phyloP scores from a whole-genome alignment of 768 basidiomycete genomes.

The Pisolithus orientalis region DNA sequence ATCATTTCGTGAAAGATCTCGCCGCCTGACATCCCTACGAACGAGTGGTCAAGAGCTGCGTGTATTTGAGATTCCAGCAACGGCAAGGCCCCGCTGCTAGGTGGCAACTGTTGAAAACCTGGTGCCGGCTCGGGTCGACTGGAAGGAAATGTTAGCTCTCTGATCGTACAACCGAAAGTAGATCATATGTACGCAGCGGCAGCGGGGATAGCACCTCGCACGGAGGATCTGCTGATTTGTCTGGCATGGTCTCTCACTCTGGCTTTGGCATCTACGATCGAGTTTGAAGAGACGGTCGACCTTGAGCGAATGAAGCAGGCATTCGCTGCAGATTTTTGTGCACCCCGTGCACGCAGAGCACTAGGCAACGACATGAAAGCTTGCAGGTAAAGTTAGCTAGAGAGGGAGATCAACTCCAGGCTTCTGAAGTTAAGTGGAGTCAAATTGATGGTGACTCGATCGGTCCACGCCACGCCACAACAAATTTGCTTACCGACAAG shows the following conservation, averaged over 20 bases:
- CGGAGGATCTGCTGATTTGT: slow-evolving; percentile 63
- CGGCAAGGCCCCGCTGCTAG: slow-evolving; percentile 32
- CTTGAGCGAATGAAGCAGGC: slow-evolving; percentile 39
- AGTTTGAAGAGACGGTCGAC: slow-evolving; percentile 44
- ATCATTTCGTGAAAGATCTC: slow-evolving; percentile 99
- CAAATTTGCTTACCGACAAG: too few species aligned
- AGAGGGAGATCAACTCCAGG: too few species aligned
- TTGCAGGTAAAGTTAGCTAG: too few species aligned
- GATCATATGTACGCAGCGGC: slow-evolving; percentile 47
- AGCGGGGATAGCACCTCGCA: slow-evolving; percentile 54
- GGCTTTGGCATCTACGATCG: slow-evolving; percentile 74
- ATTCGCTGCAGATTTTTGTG: slow-evolving; percentile 29
- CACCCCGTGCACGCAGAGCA: slow-evolving; percentile 37
- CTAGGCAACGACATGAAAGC: slow-evolving; percentile 36
- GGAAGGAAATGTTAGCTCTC: slow-evolving; percentile 9
- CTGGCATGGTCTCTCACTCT: slow-evolving; percentile 75
- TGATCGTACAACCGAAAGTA: neutral
- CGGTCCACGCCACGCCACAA: too few species aligned
- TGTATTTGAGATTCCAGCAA: slow-evolving; percentile 33
- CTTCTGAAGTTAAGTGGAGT: too few species aligned
- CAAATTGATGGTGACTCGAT: too few species aligned
- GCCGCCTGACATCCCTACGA: slow-evolving; percentile 91
- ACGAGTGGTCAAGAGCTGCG: slow-evolving; percentile 67
- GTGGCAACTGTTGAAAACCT: slow-evolving; percentile 44
- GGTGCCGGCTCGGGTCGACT: slow-evolving; percentile 64